phyloP scores from a whole-genome alignment of 2,329 filamentous ascomycete species.

The Trichoderma gracile region DNA sequence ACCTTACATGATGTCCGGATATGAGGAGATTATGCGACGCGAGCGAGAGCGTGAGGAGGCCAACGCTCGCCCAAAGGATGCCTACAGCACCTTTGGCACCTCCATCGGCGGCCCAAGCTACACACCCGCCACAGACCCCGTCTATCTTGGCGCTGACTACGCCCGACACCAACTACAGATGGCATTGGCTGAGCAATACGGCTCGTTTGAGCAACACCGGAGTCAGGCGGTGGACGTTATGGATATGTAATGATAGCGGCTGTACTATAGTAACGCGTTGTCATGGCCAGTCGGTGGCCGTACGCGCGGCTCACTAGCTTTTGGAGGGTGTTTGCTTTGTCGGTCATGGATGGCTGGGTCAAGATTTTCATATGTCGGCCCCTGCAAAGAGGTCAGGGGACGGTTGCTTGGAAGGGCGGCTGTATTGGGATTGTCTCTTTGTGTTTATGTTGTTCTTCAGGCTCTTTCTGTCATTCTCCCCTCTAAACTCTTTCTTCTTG shows the following conservation, averaged over 20 bases:
- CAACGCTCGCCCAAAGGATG: conserved; percentile 41
- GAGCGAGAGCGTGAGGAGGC: conserved; percentile 55
- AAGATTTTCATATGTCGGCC: conserved; percentile 6
- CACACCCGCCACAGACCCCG: conserved; percentile 64
- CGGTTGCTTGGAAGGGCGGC: background rate
- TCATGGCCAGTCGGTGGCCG: background rate
- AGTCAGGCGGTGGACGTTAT: conserved; percentile 52
- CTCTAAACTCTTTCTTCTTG: conserved; percentile 9
- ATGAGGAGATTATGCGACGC: conserved; percentile 66
- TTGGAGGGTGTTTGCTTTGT: conserved; percentile 10
- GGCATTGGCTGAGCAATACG: conserved; percentile 70
- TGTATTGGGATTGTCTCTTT: background rate
- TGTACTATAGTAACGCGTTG: conserved; percentile 26
- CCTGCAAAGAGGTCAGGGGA: background rate
- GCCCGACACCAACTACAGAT: conserved; percentile 52
- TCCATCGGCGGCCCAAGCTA: conserved; percentile 47
- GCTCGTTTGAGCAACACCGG: conserved; percentile 55
- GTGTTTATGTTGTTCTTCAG: conserved; percentile 12
- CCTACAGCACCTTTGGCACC: conserved; percentile 48
- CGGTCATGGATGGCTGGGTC: background rate
- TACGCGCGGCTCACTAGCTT: conserved; percentile 10
- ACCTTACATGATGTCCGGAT: conserved; percentile 83
- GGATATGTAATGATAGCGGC: conserved; percentile 43
- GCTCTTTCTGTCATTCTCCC: conserved; percentile 8
- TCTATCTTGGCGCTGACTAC: conserved; percentile 57